phyloP scores from a whole-genome alignment of 345 rosid genomes.

The Sonneratia alba region DNA sequence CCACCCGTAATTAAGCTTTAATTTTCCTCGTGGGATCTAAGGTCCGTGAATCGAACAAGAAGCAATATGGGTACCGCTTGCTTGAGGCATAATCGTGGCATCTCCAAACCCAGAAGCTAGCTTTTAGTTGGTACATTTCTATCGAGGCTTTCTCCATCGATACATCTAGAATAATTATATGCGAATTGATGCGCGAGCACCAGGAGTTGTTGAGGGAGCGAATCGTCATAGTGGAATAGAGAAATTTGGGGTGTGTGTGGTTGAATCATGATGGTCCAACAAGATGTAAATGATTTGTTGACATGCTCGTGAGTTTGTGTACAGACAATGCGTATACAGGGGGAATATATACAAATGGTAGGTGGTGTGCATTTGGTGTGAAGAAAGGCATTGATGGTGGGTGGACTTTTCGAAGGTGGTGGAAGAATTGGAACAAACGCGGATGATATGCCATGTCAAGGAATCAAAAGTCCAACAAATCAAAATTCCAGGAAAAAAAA shows the following conservation, averaged over 20 bases:
- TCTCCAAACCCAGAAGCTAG: not conserved
- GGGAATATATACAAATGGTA: slow-evolving; percentile 1
- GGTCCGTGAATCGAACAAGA: not conserved
- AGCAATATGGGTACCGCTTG: not conserved
- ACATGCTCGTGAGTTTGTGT: not conserved
- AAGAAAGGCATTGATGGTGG: not conserved
- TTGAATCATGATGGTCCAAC: not conserved
- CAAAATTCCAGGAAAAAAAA: not conserved
- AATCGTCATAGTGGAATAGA: not conserved
- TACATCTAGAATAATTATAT: not conserved
- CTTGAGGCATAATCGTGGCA: not conserved
- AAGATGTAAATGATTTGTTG: not conserved
- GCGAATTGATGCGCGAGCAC: not conserved
- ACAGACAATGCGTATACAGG: not conserved
- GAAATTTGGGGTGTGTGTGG: not conserved
- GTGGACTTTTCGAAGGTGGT: not conserved
- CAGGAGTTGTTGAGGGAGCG: not conserved
- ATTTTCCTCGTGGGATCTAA: not conserved
- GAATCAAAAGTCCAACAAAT: not conserved
- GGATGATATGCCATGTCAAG: not conserved
- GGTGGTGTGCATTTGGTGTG: not conserved
- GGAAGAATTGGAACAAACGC: not conserved
- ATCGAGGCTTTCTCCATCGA: not conserved
- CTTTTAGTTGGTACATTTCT: not conserved
- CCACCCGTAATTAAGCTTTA: no score